Evolutionary conservation across 306 rosid species (phyloP), one percentile per base, ranked within the genome.

Genomic region (Sicyos baderoa): DNA sequence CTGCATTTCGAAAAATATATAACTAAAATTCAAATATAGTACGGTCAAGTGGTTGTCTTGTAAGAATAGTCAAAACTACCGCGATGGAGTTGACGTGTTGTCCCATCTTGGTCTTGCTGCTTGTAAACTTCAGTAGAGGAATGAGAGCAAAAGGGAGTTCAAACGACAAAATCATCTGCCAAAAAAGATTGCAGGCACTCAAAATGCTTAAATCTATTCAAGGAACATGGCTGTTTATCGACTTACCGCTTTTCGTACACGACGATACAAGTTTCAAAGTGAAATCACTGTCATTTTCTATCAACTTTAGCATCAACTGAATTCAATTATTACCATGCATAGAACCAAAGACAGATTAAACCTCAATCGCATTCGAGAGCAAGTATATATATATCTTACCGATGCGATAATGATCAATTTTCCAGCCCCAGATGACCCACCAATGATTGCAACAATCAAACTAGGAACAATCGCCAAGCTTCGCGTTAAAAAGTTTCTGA

Each of bases 361-460:
- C 45, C 10, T 40, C 45, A 9, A 7, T 40, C 45, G 1, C 45
- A 9, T 40, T 40, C 12, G 45, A 7, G 45, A 40, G 45, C 45
- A 35, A 73, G 74, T 29, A 75, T 71, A 14, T 59, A 56, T 14
- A 58, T 77, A 65, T 84, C 93, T 83, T 80, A 93, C 98, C 0
- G 99, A 93, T 75, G 97, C 89, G 74, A 93, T 85, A 72, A 93
- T 89, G 72, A 93, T 93, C 57, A 93, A 88, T 86, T 75, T 61
- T 79, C 99, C 99, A 56, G 99, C 99, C 66, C 96, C 99, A 53
- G 96, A 47, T 67, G 99, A 85, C 48, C 99, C 99, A 54, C 99
- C 94, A 76, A 93, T 88, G 79, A 86, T 8, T 2, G 96, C 91
- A 55, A 93, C 99, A 71, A 88, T 81, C 79, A 93, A 75, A 82